These are phyloP conservation scores for Toxoplasma gondii DNA, from an alignment of 169 alveolate species.

Conservation along the genomic window DNA sequence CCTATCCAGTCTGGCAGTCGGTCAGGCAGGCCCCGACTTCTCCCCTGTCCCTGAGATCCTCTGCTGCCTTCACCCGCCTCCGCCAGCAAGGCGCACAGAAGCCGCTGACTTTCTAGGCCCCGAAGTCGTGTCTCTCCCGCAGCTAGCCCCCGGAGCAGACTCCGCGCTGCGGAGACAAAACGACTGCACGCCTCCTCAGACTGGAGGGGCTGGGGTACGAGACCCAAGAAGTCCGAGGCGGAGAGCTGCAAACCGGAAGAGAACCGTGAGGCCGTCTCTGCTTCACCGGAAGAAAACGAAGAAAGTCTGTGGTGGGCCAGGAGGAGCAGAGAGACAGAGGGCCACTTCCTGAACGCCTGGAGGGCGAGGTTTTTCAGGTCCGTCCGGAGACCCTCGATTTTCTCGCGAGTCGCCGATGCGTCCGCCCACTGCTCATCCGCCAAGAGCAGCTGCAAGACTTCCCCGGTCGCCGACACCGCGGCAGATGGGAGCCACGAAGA, in stretches of 20 bases:
- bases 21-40: background rate
- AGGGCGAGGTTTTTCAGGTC: background rate
- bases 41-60: background rate
- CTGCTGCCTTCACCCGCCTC: background rate
- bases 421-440: background rate
- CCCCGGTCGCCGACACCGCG: background rate
- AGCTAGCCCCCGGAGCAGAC: background rate
- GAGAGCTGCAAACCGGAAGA: no score
- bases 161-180: background rate
- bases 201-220: no score
- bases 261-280: background rate
- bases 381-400: background rate
- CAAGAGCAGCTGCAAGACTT: background rate
- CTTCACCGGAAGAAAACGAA: background rate
- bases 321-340: background rate
- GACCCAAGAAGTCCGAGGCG: no score
- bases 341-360: background rate
- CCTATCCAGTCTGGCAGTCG: background rate
- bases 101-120: background rate
- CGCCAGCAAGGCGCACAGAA: background rate
- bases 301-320: background rate
- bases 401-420: background rate
- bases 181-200: background rate
- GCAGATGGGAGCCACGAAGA: background rate
- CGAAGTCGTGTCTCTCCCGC: background rate